Percentiles rank a stretch among this genome's conserved stretches.
Evolutionary conservation across 2,329 filamentous ascomycete genomes (phyloP).

Genomic region (Podosphaera aphanis): DNA sequence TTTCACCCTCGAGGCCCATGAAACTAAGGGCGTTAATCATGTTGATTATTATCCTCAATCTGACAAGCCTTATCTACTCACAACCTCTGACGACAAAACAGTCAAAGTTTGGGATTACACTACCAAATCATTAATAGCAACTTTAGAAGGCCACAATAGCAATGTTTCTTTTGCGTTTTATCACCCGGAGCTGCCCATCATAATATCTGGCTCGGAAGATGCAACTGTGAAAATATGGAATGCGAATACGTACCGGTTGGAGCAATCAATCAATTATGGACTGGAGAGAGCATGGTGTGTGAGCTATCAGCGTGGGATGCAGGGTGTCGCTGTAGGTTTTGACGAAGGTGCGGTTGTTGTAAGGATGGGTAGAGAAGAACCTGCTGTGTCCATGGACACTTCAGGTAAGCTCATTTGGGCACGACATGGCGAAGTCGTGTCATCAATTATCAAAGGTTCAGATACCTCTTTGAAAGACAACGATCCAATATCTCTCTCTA

Average conservation of each 20-base stretch:
- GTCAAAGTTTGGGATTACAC: constrained; percentile 99
- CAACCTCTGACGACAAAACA: constrained; percentile 85
- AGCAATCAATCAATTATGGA: constrained; percentile 89
- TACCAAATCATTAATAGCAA: constrained; percentile 89
- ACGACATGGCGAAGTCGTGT: constrained; percentile 82
- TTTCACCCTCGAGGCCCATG: constrained; percentile 89
- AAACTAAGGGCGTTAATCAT: constrained; percentile 93
- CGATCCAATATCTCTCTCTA: constrained; percentile 60
- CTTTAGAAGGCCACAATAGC: constrained; percentile 86
- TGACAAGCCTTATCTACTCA: constrained; percentile 71
- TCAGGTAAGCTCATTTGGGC: constrained; percentile 95
- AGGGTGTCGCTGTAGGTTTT: constrained; percentile 86
- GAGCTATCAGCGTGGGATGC: constrained; percentile 79
- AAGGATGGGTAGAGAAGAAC: constrained; percentile 91
- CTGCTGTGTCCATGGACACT: constrained; percentile 88
- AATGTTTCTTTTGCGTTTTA: constrained; percentile 98
- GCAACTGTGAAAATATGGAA: constrained; percentile 97
- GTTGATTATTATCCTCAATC: constrained; percentile 70
- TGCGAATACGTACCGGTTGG: constrained; percentile 85
- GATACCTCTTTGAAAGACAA: constrained; percentile 73
- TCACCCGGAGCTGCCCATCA: constrained; percentile 87
- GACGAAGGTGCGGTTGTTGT: constrained; percentile 95
- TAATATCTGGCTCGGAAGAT: constrained; percentile 94
- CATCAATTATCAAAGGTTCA: constrained; percentile 83
- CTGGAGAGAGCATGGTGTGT: constrained; percentile 96